A percentile compares a stretch with the other conserved stretches of the same genome.
Evolutionary conservation across 2,329 filamentous ascomycete genomes (phyloP).

Genomic region (Talaromyces sp.): DNA sequence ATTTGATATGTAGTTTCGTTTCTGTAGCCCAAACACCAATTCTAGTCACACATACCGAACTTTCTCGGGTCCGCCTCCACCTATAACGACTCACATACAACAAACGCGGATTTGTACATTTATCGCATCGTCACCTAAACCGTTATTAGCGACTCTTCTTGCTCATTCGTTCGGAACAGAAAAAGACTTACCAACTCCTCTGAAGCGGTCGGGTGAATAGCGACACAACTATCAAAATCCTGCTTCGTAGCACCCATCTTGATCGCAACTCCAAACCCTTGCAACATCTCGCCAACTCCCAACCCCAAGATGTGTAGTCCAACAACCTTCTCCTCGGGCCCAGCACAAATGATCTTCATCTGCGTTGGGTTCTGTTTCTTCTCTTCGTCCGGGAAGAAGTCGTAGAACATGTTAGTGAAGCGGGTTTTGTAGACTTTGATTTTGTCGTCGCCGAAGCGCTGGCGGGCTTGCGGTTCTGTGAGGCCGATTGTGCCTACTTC

Average conservation of each 20-base stretch:
- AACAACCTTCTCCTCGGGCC: conserved; percentile 49
- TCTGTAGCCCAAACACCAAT: background rate
- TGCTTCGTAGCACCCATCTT: conserved; percentile 79
- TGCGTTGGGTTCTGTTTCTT: conserved; percentile 50
- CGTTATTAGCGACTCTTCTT: background rate
- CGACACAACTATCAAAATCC: conserved; percentile 71
- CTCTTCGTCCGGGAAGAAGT: conserved; percentile 46
- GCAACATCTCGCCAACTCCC: conserved; percentile 61
- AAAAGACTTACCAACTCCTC: conserved; percentile 61
- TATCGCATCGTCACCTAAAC: conserved; percentile 18
- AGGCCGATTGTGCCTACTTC: conserved; percentile 50
- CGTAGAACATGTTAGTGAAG: conserved; percentile 50
- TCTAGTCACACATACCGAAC: background rate
- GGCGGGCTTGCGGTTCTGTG: conserved; percentile 48
- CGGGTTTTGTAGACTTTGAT: conserved; percentile 50
- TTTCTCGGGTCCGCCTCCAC: background rate
- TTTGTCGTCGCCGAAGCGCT: conserved; percentile 48
- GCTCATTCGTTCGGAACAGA: no score
- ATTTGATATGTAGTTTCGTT: background rate
- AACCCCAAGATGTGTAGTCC: conserved; percentile 50
- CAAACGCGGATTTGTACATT: background rate
- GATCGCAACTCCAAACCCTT: conserved; percentile 71
- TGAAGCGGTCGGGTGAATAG: conserved; percentile 73
- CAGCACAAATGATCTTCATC: conserved; percentile 50
- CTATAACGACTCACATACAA: background rate